Base-by-base conservation (phyloP, 2,329 filamentous ascomycete genomes). In the Ophiostoma sp. region DNA sequence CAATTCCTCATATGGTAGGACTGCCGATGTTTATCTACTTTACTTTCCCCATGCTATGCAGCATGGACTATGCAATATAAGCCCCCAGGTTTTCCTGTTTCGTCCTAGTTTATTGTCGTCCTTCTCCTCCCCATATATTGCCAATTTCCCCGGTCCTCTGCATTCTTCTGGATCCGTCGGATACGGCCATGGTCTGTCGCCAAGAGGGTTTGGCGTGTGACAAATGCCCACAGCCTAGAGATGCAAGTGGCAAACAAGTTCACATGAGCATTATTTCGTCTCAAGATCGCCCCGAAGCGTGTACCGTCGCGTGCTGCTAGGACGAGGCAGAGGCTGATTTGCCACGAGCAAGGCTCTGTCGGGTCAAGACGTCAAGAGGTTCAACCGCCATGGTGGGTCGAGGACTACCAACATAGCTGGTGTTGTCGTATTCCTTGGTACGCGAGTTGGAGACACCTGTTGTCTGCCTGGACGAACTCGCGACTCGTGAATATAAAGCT, bases 351-450 rank as follows among this genome's bases (percentile, higher is more conserved):
- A 12, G 27, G 55, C 55, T 12, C 55, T 60, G 55, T 60, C 55
- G 55, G 55, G 55, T 60, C 27, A 60, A 60, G 55, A 60, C 27
- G 12, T 16, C 55, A 11, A 60, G 55, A 60, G 55, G 55, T 60
- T 60, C 27, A 60, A 14, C 55, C 55, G 45, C 14, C 4, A 11
- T n/a, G 55, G 12, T 5, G 27, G 3, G 55, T 38, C 52, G 52
- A 18, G 6, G 49, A 8, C n/a, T 55, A 18, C 49, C 49, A 55
- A 27, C 27, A 27, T 27, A 27, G 27, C 27, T 27, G 27, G 27
- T 27, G 2, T 27, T 27, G 27, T 27, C 27, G 27, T 27, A 27
- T 27, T 27, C 27, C 27, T 27, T 27, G 27, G 27, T 27, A 27
- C 27, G 27, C 27, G 27, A 27, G 27, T 27, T 27, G 27, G 27